Evolutionary conservation across 2,329 filamentous ascomycete genomes (phyloP), one percentile per base, ranked within the genome.

Genomic region (Neurospora sp.): DNA sequence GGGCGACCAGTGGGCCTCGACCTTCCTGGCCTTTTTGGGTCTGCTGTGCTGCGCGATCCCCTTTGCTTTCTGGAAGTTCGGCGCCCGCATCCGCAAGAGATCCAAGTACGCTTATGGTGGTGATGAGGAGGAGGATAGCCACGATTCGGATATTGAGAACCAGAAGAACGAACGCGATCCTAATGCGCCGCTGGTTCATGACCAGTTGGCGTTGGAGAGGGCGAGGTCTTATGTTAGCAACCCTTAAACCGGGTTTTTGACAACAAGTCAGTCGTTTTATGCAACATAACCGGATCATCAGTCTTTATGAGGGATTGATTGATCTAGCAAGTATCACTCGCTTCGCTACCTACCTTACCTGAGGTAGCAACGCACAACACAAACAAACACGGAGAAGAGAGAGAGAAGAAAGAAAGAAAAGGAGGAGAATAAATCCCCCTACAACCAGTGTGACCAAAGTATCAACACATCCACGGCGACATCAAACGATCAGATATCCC

Each of bases 31-130:
- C 0, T 94, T 94, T 75, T 84, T 96, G 74, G 87, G 86, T 17
- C 81, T 96, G 6, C 90, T 87, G 0, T 96, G 93, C 81, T 96
- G 93, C 78, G 87, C 84, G 0, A 96, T 96, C 74, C 93, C 93
- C 0, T 97, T 90, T 78, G 79, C 92, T 36, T 97, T 97, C 81
- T 97, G 91, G 84, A 88, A 83, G 76, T 93, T 87, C 75, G 93
- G 93, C 3, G 91, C 89, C 17, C 78, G 79, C 5, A 96, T 97
- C 74, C 84, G 93, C 5, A 83, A 82, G 69, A 83, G 84, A 71
- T 92, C 89, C 76, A 90, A 87, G 79, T 96, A 88, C 77, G 93
- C 93, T 0, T 96, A 92, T 72, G 81, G 80, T n/a, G 86, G 85
- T 1, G 86, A 87, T 4, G 86, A 88, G 68, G 82, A 83, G 68